These are phyloP conservation scores for Ophiocordyceps robertsii DNA, from an alignment of 2,329 filamentous ascomycete genomes.

Conservation along the genomic window DNA sequence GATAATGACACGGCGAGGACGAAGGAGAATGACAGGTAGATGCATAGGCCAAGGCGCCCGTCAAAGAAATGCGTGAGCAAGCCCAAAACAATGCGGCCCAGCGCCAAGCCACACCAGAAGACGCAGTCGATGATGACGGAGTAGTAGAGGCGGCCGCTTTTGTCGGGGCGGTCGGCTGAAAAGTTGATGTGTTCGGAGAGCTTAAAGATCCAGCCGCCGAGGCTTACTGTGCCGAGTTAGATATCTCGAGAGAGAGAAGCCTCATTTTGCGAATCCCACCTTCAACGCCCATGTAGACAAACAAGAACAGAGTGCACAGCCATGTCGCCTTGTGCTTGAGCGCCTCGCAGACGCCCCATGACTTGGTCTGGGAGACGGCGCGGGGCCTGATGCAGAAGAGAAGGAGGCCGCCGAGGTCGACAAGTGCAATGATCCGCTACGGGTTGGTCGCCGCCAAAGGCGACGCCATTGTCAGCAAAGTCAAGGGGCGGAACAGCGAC, in stretches of 20 bases:
- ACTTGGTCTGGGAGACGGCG: constrained; percentile 33
- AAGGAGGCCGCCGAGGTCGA: constrained; percentile 41
- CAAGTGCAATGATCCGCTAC: constrained; percentile 28
- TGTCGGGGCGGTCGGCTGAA: too few relatives aligned
- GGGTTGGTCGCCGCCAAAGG: neutral
- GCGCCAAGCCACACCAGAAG: constrained; percentile 67
- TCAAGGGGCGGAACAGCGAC: too few relatives aligned
- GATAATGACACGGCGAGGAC: constrained; percentile 52
- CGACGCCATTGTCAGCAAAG: too few relatives aligned
- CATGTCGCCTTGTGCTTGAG: constrained; percentile 43
- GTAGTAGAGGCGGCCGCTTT: constrained; percentile 49
- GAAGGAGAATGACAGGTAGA: constrained; percentile 48
- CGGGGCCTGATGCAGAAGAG: constrained; percentile 49
- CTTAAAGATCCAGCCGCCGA: constrained; percentile 68
- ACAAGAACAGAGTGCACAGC: constrained; percentile 54
- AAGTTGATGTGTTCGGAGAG: constrained; percentile 62
- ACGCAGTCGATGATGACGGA: constrained; percentile 62
- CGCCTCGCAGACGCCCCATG: constrained; percentile 22
- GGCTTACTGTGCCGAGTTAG: constrained; percentile 40
- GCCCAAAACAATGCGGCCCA: constrained; percentile 52
- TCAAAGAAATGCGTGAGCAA: constrained; percentile 58
- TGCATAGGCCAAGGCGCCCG: constrained; percentile 46
- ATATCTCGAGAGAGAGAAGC: neutral
- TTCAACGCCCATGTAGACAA: constrained; percentile 62
- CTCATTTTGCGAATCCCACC: constrained; percentile 14